Conservation (phyloP, 306 rosid species). For the Cucurbita ficifolia region DNA sequence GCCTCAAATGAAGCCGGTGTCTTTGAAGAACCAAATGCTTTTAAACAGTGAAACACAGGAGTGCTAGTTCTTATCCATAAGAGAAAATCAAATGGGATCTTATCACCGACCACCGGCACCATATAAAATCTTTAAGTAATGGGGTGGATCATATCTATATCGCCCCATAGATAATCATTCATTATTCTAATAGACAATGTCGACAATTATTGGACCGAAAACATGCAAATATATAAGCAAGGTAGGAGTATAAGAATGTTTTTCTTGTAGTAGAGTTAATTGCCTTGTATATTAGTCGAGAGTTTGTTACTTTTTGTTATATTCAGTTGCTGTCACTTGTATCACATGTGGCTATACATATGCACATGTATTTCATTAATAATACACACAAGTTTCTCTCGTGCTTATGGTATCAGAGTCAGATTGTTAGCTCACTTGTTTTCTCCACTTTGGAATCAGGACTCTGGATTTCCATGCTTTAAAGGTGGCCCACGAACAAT, state of each 20-base stretch:
- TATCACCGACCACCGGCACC: background rate
- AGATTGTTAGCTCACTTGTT: constrained; percentile 6
- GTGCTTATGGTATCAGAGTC: background rate
- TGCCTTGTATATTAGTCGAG: no score
- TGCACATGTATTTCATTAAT: background rate
- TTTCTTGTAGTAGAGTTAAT: background rate
- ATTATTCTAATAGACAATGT: background rate
- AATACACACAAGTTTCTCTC: background rate
- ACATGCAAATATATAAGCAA: background rate
- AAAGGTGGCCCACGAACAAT: constrained; percentile 94
- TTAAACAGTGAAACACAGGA: background rate
- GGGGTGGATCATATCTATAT: background rate
- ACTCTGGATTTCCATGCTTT: constrained; percentile 94
- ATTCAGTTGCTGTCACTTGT: no score
- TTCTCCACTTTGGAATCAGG: constrained; percentile 41
- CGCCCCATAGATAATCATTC: background rate
- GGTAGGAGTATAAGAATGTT: background rate
- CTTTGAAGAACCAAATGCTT: background rate
- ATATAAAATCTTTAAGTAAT: background rate
- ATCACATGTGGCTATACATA: no score
- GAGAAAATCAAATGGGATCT: background rate
- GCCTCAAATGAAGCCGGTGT: background rate
- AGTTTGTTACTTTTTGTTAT: no score
- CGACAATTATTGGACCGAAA: background rate
- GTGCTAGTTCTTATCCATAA: background rate